Conservation (phyloP, 106 monocot genomes). For the Allium sativum region DNA sequence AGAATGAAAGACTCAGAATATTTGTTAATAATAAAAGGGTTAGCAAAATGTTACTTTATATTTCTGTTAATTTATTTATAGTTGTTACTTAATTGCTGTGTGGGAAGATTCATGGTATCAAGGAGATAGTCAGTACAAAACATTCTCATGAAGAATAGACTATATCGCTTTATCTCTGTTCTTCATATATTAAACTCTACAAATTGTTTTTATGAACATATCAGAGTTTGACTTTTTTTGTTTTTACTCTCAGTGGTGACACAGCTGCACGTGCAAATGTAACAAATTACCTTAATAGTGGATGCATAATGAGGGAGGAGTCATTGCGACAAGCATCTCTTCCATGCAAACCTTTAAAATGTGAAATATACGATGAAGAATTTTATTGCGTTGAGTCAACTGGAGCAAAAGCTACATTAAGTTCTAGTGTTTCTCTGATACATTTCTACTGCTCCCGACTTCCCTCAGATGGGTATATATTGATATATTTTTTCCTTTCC, state of each 20-base stretch:
- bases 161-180: too few relatives aligned
- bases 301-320: constrained; percentile 46
- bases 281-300: constrained; percentile 36
- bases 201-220: not conserved
- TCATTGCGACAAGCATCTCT: constrained; percentile 23
- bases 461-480: constrained; percentile 47
- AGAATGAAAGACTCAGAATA: constrained; percentile 56
- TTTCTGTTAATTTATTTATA: not conserved
- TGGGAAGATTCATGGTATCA: too few relatives aligned
- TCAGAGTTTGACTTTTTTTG: not conserved
- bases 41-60: not conserved
- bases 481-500: not conserved
- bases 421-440: constrained; percentile 46
- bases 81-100: too few relatives aligned
- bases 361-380: constrained; percentile 16
- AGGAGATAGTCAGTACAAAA: too few relatives aligned
- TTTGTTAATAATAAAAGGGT: constrained; percentile 40
- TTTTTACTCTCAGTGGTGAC: constrained; percentile 32
- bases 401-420: constrained; percentile 45
- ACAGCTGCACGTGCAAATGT: constrained; percentile 19
- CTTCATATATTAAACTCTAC: too few relatives aligned
- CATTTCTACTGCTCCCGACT: constrained; percentile 55
- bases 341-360: constrained; percentile 29
- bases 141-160: too few relatives aligned
- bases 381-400: constrained; percentile 51